A percentile compares a stretch with the other conserved stretches of the same genome.
These are phyloP conservation scores for Whalleya microplaca DNA, from an alignment of 2,329 filamentous ascomycete genomes.

Conservation along the genomic window DNA sequence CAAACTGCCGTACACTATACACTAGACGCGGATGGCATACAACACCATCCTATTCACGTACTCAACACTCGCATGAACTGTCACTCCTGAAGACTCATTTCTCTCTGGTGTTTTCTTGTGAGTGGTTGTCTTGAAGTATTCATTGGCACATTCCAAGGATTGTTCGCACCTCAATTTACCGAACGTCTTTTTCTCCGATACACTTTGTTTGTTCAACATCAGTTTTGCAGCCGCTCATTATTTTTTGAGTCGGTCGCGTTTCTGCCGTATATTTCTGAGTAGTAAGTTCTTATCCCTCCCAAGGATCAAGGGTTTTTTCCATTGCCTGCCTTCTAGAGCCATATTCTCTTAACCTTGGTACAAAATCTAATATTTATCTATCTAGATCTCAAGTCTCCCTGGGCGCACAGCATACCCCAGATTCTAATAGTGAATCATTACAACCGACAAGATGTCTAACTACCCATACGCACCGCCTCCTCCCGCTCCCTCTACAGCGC, in stretches of 20 bases:
- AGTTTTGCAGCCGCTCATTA: too few relatives aligned
- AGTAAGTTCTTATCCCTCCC: neutral
- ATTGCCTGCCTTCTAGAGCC: too few relatives aligned
- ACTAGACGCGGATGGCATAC: too few relatives aligned
- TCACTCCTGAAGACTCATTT: neutral
- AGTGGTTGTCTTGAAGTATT: neutral
- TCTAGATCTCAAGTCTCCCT: neutral
- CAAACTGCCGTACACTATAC: too few relatives aligned
- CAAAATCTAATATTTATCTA: neutral
- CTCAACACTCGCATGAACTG: neutral
- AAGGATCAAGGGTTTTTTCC: too few relatives aligned
- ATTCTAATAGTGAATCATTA: conserved; percentile 1
- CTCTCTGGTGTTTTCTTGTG: neutral
- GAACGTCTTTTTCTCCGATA: neutral
- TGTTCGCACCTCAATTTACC: neutral
- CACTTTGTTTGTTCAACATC: neutral
- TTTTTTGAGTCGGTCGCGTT: neutral
- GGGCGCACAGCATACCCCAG: neutral
- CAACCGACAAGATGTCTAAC: conserved; percentile 30
- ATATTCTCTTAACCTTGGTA: neutral
- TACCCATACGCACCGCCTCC: conserved; percentile 38
- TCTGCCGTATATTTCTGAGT: neutral
- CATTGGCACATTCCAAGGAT: neutral
- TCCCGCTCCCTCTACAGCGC: conserved; percentile 33
- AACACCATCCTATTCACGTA: neutral